phyloP scores from a whole-genome alignment of 306 rosid genomes.

The Acacia confusa region DNA sequence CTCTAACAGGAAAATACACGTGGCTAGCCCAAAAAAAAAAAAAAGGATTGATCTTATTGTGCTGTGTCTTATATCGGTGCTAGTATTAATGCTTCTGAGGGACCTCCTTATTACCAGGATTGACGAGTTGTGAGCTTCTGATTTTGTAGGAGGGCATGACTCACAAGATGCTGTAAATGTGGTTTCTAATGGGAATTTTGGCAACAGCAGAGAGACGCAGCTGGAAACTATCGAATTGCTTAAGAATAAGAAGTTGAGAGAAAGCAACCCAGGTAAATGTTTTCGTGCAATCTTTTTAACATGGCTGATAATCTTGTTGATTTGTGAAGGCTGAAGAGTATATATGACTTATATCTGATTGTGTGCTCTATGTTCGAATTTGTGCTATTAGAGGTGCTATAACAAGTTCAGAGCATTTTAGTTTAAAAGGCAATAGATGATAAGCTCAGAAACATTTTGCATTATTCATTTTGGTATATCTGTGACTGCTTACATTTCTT shows the following conservation, averaged over 20 bases:
- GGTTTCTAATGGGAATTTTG: slow-evolving; percentile 21
- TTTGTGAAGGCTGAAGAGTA: not conserved
- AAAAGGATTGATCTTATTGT: not conserved
- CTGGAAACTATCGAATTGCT: slow-evolving; percentile 38
- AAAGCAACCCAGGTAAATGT: slow-evolving; percentile 44
- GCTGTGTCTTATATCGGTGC: not conserved
- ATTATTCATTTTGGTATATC: not conserved
- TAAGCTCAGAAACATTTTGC: slow-evolving; percentile 14
- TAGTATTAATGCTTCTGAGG: not conserved
- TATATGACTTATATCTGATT: slow-evolving; percentile 3
- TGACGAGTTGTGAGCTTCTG: slow-evolving; percentile 7
- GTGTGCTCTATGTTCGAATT: not conserved
- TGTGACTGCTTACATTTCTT: not conserved
- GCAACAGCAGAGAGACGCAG: slow-evolving; percentile 25
- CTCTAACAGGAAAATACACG: no score
- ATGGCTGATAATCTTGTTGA: not conserved
- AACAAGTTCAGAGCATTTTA: not conserved
- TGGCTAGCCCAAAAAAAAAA: no score
- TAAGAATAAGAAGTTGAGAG: slow-evolving; percentile 55
- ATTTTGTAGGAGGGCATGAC: slow-evolving; percentile 54
- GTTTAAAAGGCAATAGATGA: not conserved
- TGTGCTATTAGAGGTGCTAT: not conserved
- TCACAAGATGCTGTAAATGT: slow-evolving; percentile 34
- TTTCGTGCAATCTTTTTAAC: not conserved
- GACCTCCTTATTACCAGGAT: not conserved